Evolutionary conservation across 2,329 filamentous ascomycete species (phyloP).

Genomic region (Chaetomium olivaceum): DNA sequence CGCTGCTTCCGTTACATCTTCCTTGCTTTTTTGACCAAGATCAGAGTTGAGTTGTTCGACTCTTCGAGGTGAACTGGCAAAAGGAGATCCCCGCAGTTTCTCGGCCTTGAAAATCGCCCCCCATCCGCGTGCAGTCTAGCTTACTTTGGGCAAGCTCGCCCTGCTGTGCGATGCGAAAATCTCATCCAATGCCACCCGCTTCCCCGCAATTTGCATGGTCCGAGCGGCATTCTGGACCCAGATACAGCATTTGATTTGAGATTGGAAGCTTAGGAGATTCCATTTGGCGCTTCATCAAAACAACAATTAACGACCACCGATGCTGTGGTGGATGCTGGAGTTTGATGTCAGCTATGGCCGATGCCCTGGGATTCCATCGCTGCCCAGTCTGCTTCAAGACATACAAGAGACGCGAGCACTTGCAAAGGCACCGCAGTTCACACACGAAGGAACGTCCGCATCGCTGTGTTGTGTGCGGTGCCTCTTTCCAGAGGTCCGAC

Average conservation of each 20-base stretch:
- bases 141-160: not conserved
- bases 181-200: not conserved
- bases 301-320: not conserved
- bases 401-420: conserved; percentile 42
- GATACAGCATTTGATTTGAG: not conserved
- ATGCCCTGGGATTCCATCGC: conserved; percentile 30
- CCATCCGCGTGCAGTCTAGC: not conserved
- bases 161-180: not conserved
- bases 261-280: not conserved
- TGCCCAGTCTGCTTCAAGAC: conserved; percentile 39
- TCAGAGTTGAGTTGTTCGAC: no score
- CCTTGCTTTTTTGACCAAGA: no score
- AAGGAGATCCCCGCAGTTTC: not conserved
- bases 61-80: no score
- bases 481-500: conserved; percentile 41
- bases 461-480: conserved; percentile 37
- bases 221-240: not conserved
- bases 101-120: not conserved
- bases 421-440: conserved; percentile 39
- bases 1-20: no score
- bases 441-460: conserved; percentile 40
- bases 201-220: not conserved
- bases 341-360: conserved; percentile 25
- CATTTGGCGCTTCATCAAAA: not conserved
- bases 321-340: not conserved